These are phyloP conservation scores for Cercospora sp. DNA, from an alignment of 2,329 filamentous ascomycete species.

Conservation along the genomic window DNA sequence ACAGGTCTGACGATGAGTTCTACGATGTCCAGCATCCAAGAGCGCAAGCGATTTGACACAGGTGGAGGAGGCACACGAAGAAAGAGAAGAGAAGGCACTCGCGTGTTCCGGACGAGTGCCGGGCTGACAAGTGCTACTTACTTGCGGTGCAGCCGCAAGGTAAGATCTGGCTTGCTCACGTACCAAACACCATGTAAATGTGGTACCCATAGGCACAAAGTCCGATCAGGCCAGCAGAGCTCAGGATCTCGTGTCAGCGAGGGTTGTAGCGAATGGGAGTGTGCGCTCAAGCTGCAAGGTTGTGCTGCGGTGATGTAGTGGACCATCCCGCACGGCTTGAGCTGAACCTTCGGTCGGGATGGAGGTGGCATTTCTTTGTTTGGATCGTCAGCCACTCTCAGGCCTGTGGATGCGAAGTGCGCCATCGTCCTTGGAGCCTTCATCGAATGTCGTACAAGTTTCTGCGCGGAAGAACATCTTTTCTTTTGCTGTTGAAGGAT, in stretches of 20 bases:
- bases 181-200: not conserved
- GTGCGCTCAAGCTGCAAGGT: constrained; percentile 13
- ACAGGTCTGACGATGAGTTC: not conserved
- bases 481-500: not conserved
- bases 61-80: constrained; percentile 1
- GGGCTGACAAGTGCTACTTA: not conserved
- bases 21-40: not conserved
- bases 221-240: constrained; percentile 4
- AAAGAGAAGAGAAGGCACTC: not conserved
- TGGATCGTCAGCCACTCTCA: not conserved
- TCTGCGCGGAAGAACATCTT: not conserved
- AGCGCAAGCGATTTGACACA: not conserved
- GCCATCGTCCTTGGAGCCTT: constrained; percentile 1
- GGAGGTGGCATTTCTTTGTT: constrained; percentile 1
- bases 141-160: not conserved
- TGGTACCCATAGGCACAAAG: not conserved
- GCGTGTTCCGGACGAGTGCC: not conserved
- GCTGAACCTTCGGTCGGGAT: constrained; percentile 12
- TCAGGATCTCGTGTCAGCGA: constrained; percentile 6
- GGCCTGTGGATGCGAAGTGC: not conserved
- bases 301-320: constrained; percentile 15
- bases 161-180: constrained; percentile 5
- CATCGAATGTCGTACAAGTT: not conserved
- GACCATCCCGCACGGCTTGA: constrained; percentile 12
- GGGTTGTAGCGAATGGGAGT: constrained; percentile 14